phyloP scores from a whole-genome alignment of 148 eudicot species.

The Pouteria glomerata region DNA sequence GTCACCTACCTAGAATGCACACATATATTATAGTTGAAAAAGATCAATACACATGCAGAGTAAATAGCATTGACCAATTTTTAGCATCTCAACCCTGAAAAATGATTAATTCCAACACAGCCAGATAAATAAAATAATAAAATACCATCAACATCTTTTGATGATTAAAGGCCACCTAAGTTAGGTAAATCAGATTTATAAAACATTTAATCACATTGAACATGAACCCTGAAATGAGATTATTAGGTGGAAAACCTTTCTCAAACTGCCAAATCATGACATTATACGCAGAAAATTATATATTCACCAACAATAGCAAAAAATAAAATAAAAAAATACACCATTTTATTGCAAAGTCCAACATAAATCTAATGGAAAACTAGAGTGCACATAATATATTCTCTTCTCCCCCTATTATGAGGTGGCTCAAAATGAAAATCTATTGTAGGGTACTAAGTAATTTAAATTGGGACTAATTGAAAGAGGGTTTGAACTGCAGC shows the following conservation, averaged over 20 bases:
- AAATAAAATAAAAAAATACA: constrained; percentile 10
- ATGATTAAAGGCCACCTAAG: background rate
- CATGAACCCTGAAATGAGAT: background rate
- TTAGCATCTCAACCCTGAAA: background rate
- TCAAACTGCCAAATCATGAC: background rate
- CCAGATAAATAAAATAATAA: too few species aligned
- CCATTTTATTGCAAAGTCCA: too few species aligned
- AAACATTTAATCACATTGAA: background rate
- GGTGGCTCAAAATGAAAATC: constrained; percentile 3
- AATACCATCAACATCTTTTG: background rate
- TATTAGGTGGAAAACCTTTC: background rate
- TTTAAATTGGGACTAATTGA: constrained; percentile 14
- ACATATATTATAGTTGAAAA: background rate
- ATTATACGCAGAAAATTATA: constrained; percentile 29
- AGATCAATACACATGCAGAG: background rate
- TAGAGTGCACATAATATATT: too few species aligned
- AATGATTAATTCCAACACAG: too few species aligned
- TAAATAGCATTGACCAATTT: background rate
- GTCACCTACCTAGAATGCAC: background rate
- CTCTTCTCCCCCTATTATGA: too few species aligned
- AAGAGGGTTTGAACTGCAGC: constrained; percentile 16
- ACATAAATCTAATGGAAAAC: too few species aligned
- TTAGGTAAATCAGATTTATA: background rate
- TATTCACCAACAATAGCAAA: constrained; percentile 15
- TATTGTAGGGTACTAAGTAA: constrained; percentile 11